These are phyloP conservation scores for Raffaelea albimanens DNA, from an alignment of 2,329 filamentous ascomycete species.

Conservation along the genomic window DNA sequence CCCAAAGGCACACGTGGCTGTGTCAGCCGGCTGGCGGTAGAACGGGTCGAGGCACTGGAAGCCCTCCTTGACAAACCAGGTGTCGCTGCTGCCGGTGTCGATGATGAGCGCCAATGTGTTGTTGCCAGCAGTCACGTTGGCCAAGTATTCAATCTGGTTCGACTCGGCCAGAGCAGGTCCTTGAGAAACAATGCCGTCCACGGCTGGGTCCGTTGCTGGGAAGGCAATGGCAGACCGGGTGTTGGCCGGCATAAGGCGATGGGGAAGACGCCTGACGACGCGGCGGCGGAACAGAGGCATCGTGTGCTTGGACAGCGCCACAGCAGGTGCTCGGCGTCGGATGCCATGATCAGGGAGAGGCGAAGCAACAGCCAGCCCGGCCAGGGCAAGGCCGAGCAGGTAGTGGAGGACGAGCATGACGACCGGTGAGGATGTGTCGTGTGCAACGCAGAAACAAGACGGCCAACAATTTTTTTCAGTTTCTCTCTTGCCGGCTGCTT, in stretches of 20 bases:
- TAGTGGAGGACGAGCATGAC: background rate
- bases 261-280: too few species aligned
- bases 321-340: too few species aligned
- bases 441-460: too few species aligned
- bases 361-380: background rate
- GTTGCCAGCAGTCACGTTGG: constrained; percentile 16
- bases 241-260: too few species aligned
- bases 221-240: too few species aligned
- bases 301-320: too few species aligned
- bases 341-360: too few species aligned
- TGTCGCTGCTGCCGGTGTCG: constrained; percentile 22
- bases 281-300: too few species aligned
- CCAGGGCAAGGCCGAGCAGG: background rate
- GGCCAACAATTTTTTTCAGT: too few species aligned
- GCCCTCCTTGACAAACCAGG: constrained; percentile 18
- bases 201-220: background rate
- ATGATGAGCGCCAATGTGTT: constrained; percentile 19
- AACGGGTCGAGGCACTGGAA: constrained; percentile 19
- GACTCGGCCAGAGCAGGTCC: constrained; percentile 5
- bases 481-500: too few species aligned
- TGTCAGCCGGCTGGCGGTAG: constrained; percentile 8
- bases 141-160: constrained; percentile 21
- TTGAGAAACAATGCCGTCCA: background rate
- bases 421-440: background rate
- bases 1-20: constrained; percentile 19